Conservation (phyloP, 805 yeast species). For the Hanseniaspora pseudoguilliermondii region DNA sequence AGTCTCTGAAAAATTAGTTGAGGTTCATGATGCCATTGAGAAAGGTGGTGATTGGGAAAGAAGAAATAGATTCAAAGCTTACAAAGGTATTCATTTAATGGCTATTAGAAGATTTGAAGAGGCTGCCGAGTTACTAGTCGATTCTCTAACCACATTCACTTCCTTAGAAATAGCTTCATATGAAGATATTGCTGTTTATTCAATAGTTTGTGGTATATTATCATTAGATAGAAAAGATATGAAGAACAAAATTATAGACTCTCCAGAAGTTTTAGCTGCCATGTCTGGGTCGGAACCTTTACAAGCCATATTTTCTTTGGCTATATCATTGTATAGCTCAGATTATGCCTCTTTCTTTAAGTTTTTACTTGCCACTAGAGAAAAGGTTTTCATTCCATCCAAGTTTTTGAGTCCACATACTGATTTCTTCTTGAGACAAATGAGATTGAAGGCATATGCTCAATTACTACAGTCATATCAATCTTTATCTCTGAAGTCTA, state of each 20-base stretch:
- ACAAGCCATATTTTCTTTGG: constrained; percentile 69
- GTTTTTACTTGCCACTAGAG: constrained; percentile 63
- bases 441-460: constrained; percentile 88
- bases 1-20: constrained; percentile 60
- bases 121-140: constrained; percentile 75
- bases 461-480: constrained; percentile 90
- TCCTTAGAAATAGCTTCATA: constrained; percentile 81
- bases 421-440: constrained; percentile 73
- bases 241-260: constrained; percentile 74
- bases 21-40: constrained; percentile 64
- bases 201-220: constrained; percentile 77
- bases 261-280: constrained; percentile 82
- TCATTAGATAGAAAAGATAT: constrained; percentile 72
- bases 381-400: constrained; percentile 49
- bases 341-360: constrained; percentile 74
- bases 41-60: constrained; percentile 99
- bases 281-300: constrained; percentile 56
- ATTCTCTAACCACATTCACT: constrained; percentile 88
- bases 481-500: constrained; percentile 74
- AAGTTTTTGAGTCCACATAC: constrained; percentile 67
- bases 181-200: constrained; percentile 79
- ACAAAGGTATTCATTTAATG: constrained; percentile 69
- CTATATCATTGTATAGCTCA: constrained; percentile 77
- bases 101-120: constrained; percentile 77
- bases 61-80: constrained; percentile 85